Evolutionary conservation across 352 stramenopile species (phyloP).

Genomic region (Globisporangium alternatum): DNA sequence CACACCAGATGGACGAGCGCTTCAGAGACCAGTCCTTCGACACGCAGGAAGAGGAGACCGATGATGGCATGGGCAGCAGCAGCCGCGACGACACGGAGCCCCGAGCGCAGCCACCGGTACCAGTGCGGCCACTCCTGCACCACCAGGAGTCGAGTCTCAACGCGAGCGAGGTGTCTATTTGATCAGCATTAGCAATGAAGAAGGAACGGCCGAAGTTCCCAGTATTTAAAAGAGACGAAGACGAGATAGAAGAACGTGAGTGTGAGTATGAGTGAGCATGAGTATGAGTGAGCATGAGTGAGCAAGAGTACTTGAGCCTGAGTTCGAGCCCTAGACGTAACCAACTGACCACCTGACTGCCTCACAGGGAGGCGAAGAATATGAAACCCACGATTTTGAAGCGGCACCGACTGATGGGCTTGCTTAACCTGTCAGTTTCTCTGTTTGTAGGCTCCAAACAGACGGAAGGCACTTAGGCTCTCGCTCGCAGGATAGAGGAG

Average conservation of each 20-base stretch:
- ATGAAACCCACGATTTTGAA: constrained; percentile 6
- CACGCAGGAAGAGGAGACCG: constrained; percentile 32
- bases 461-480: neutral
- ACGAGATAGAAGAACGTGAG: neutral
- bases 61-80: constrained; percentile 20
- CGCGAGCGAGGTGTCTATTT: constrained; percentile 15
- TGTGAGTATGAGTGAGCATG: neutral
- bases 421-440: neutral
- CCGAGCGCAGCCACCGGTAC: neutral
- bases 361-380: neutral
- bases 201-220: neutral
- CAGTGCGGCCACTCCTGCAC: neutral
- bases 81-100: neutral
- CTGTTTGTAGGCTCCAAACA: neutral
- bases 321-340: neutral
- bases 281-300: neutral
- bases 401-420: neutral
- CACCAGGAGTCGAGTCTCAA: constrained; percentile 14
- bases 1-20: constrained; percentile 42
- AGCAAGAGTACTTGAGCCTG: neutral
- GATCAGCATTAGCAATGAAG: constrained; percentile 3
- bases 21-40: constrained; percentile 27
- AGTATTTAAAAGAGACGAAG: constrained; percentile 8
- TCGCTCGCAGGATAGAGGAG: neutral
- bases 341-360: neutral